Conservation (phyloP, 176 grass and related monocot genomes). For the Puccinellia tenuiflora region DNA sequence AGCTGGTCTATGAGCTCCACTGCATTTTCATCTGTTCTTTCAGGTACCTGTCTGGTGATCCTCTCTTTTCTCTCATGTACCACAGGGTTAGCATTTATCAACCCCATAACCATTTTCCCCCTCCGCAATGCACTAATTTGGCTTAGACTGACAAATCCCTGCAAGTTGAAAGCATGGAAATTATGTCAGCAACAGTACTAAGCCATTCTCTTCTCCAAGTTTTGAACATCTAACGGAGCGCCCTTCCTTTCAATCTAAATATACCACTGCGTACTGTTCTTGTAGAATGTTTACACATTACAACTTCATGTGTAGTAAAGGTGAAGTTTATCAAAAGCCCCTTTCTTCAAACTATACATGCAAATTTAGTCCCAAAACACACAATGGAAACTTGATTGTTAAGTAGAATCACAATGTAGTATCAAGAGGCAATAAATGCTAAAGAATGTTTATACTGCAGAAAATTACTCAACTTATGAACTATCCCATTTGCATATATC, state of each 20-base stretch:
- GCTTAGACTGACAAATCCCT: not conserved
- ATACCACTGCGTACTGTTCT: not conserved
- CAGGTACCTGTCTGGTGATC: constrained; percentile 25
- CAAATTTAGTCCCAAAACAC: not conserved
- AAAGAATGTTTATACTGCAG: not conserved
- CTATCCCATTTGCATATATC: not conserved
- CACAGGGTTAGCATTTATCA: constrained; percentile 90
- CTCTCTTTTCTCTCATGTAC: constrained; percentile 79
- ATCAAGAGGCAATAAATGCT: not conserved
- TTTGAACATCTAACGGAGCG: not conserved
- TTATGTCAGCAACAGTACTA: not conserved
- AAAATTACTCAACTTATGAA: not conserved
- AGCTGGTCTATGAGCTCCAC: constrained; percentile 70
- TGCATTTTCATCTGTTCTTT: constrained; percentile 52
- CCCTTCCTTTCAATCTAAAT: not conserved
- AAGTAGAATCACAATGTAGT: not conserved
- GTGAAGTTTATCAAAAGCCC: not conserved
- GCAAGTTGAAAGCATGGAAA: constrained; percentile 7
- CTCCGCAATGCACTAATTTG: not conserved
- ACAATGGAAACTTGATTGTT: not conserved
- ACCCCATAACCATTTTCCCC: constrained; percentile 51
- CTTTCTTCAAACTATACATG: not conserved
- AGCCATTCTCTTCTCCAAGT: not conserved
- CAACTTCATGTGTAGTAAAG: not conserved
- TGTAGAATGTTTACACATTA: not conserved